Base-by-base conservation (phyloP, 2,329 filamentous ascomycete genomes). In the Scedosporium apiospermum region DNA sequence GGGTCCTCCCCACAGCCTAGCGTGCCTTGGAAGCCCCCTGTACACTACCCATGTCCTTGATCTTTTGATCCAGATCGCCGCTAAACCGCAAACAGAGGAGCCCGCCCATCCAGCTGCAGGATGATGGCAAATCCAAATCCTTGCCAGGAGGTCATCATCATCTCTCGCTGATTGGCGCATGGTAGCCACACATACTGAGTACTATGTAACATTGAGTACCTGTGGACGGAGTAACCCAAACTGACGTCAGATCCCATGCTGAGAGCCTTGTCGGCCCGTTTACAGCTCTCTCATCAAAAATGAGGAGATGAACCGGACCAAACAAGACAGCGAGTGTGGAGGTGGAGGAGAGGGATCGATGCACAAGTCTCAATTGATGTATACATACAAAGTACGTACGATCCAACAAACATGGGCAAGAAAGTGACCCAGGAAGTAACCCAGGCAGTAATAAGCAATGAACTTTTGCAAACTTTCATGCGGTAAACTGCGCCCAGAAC, bases 221-320 rank as follows among this genome's bases (percentile, higher is more conserved):
- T 23, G 23, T 3, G 23, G 2, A 46, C 10, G 57, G 30, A 41
- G 57, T 9, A 41, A 9, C 26, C 9, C 16, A 12, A 42, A 12
- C 57, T 18, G 57, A 42, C 57, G 57, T 58, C 57, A 41, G 57
- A 58, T 42, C 9, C 38, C 34, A 38, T 21, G 38, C 41, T 23
- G 30, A 6, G 27, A 38, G 57, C 57, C 57, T 41, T 42, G 26
- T 58, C 57, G 57, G 57, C 57, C 57, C 57, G 57, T n/a, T 58
- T 42, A 18, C 18, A 16, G 9, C 27, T 21, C 44, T 49, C n/a
- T n/a, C n/a, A 7, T 49, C 6, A 21, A 21, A 21, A 49, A 49
- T 49, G 44, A 49, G 44, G 44, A 49, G 44, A 49, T 21, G 30
- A 34, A 9, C 27, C 27, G 6, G 27, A 6, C 27, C 27, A 30